Evolutionary conservation across 805 yeast genomes (phyloP), one percentile per base, ranked within the genome.

Genomic region (Cyberlindnera saturnus): DNA sequence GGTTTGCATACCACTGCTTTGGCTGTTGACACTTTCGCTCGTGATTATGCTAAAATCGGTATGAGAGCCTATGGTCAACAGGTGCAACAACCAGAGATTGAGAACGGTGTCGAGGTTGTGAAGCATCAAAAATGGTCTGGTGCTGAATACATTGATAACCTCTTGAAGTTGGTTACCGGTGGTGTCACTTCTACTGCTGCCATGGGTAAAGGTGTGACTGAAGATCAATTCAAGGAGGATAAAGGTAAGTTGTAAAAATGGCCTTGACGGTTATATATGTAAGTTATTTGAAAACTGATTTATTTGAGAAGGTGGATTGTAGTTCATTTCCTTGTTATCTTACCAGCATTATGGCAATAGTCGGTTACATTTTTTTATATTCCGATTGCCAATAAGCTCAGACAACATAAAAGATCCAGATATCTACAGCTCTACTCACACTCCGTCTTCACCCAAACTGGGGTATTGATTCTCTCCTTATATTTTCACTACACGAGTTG

Each of bases 111-210:
- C 52, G 98, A 91, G 67, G 96, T 91, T 46, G 95, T 91, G 51
- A 91, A 89, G 75, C 98, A 91, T 68, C 98, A 91, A 69, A 88
- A 90, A 67, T 91, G 98, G 98, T 88, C 96, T 35, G 98, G 98
- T 63, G 98, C 98, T 28, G 96, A 87, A 69, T 90, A 88, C 72
- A 84, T 91, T 61, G 98, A 91, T 67, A 82, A 87, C 47, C 73
- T 91, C 60, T 80, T 91, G 65, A 89, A 83, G 67, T 73, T 88
- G 67, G 93, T 89, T 20, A 82, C 93, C 44, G 97, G 97, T 58
- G 98, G 98, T 70, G 85, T 90, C 45, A 75, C 90, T 40, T 83
- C 95, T 16, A 91, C 98, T 39, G 96, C 97, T 53, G 97, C 98
- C 39, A 91, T 91, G 97, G 97, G 97, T 61, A 83, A 83, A 49